Evolutionary conservation across 2,329 filamentous ascomycete species (phyloP).

Genomic region (Penicillium griseofulvum): DNA sequence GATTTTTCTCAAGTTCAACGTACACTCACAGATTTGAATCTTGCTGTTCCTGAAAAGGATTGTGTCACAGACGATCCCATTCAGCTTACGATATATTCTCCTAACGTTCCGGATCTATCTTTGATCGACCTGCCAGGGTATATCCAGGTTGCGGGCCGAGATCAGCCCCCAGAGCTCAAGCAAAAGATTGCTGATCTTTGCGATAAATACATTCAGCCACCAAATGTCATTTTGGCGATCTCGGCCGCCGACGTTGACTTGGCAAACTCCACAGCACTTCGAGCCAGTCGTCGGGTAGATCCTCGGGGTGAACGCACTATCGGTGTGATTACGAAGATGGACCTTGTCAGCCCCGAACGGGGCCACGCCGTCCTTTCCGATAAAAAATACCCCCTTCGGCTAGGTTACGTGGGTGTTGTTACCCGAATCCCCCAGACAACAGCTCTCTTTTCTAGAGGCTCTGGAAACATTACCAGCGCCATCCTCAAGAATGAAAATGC

Average conservation of each 20-base stretch:
- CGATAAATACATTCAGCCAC: constrained; percentile 95
- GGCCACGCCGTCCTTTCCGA: constrained; percentile 78
- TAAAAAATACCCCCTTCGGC: constrained; percentile 87
- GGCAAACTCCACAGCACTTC: constrained; percentile 88
- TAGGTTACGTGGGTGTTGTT: constrained; percentile 95
- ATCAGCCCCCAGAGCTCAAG: constrained; percentile 88
- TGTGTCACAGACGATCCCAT: constrained; percentile 98
- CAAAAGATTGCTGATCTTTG: constrained; percentile 94
- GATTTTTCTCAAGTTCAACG: constrained; percentile 83
- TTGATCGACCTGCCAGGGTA: constrained; percentile 96
- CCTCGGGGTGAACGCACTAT: constrained; percentile 94
- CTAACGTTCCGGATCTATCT: constrained; percentile 90
- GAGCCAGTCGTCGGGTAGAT: constrained; percentile 87
- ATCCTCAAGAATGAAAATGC: constrained; percentile 86
- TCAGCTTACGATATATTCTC: constrained; percentile 90
- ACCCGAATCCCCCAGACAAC: constrained; percentile 68
- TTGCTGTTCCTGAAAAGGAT: constrained; percentile 84
- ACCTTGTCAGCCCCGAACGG: constrained; percentile 80
- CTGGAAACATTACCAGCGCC: constrained; percentile 71
- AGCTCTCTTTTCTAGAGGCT: constrained; percentile 79
- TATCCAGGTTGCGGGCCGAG: constrained; percentile 89
- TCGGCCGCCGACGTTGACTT: constrained; percentile 96
- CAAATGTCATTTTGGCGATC: constrained; percentile 95
- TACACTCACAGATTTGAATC: constrained; percentile 89
- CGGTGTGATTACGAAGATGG: constrained; percentile 99